Evolutionary conservation across 2,329 filamentous ascomycete species (phyloP).

Genomic region (Microdochium nivale): DNA sequence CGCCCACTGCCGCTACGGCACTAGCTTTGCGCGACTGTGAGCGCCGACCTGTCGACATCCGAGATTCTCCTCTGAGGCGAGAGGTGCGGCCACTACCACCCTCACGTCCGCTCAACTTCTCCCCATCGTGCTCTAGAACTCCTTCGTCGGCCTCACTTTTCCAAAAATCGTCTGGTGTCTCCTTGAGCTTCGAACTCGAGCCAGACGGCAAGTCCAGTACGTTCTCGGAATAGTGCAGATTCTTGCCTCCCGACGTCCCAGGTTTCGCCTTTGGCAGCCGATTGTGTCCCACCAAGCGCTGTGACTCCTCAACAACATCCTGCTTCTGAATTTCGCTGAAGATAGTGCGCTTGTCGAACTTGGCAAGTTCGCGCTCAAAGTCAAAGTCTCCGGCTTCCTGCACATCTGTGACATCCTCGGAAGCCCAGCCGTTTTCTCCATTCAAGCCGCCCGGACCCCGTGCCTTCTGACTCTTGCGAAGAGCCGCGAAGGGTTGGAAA

Average conservation of each 20-base stretch:
- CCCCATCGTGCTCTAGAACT: constrained; percentile 28
- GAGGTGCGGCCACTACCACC: constrained; percentile 37
- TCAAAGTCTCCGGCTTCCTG: constrained; percentile 93
- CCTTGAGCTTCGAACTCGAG: constrained; percentile 21
- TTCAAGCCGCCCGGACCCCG: constrained; percentile 20
- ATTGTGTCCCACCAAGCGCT: constrained; percentile 87
- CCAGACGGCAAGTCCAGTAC: constrained; percentile 59
- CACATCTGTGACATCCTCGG: constrained; percentile 90
- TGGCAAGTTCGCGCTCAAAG: constrained; percentile 80
- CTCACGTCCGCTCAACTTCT: constrained; percentile 40
- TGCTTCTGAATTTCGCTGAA: constrained; percentile 90
- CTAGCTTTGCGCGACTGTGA: constrained; percentile 52
- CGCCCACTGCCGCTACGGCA: constrained; percentile 14
- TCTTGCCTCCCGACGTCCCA: constrained; percentile 74
- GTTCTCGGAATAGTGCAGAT: constrained; percentile 85
- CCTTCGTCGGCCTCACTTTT: constrained; percentile 67
- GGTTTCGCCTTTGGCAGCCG: constrained; percentile 52
- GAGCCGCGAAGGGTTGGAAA: constrained; percentile 52
- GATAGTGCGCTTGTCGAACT: constrained; percentile 87
- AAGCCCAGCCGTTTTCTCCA: constrained; percentile 79
- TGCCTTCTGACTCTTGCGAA: constrained; percentile 45
- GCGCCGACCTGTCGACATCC: constrained; percentile 35
- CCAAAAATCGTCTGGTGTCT: constrained; percentile 49
- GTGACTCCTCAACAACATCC: constrained; percentile 80
- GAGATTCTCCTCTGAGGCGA: constrained; percentile 43